Percentiles rank a stretch among this genome's conserved stretches.
Evolutionary conservation across 2,329 filamentous ascomycete species (phyloP).

Genomic region (Aspergillus candidus): DNA sequence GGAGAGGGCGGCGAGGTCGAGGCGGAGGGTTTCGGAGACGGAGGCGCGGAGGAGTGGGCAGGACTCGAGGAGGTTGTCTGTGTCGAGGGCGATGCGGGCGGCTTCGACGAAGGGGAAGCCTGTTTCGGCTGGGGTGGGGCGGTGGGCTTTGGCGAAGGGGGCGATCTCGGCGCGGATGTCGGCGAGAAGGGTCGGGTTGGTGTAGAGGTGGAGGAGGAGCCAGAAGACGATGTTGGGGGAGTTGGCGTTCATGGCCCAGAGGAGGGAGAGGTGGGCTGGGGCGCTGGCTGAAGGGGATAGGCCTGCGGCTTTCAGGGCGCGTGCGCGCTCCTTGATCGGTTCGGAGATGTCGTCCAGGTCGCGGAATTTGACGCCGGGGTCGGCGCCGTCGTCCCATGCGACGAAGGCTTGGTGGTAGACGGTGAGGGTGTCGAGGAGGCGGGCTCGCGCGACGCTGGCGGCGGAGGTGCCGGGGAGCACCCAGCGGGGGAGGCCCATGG

Average conservation of each 20-base stretch:
- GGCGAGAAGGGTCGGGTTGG: slow-evolving; percentile 35
- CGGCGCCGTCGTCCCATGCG: slow-evolving; percentile 37
- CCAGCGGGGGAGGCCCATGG: slow-evolving; percentile 52
- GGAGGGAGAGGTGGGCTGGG: slow-evolving; percentile 42
- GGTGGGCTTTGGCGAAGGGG: slow-evolving; percentile 35
- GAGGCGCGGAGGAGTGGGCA: slow-evolving; percentile 44
- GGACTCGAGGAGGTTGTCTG: slow-evolving; percentile 36
- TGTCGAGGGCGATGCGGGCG: slow-evolving; percentile 38
- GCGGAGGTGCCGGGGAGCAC: slow-evolving; percentile 47
- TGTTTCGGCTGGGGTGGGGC: slow-evolving; percentile 31
- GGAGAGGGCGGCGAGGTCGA: slow-evolving; percentile 39
- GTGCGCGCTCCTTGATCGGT: slow-evolving; percentile 39
- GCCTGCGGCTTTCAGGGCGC: slow-evolving; percentile 33
- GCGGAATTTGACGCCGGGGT: slow-evolving; percentile 39
- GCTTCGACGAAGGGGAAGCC: slow-evolving; percentile 41
- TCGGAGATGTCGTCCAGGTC: slow-evolving; percentile 47
- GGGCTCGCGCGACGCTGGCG: slow-evolving; percentile 44
- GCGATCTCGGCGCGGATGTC: slow-evolving; percentile 43
- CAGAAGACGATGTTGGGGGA: slow-evolving; percentile 49
- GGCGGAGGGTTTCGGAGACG: slow-evolving; percentile 42
- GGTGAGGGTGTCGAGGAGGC: slow-evolving; percentile 36
- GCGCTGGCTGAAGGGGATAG: slow-evolving; percentile 35
- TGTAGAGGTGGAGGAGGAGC: slow-evolving; percentile 44
- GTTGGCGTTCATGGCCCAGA: slow-evolving; percentile 53
- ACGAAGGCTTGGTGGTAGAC: slow-evolving; percentile 41